Base-by-base conservation (phyloP, 148 eudicot species). In the Silene latifolia region DNA sequence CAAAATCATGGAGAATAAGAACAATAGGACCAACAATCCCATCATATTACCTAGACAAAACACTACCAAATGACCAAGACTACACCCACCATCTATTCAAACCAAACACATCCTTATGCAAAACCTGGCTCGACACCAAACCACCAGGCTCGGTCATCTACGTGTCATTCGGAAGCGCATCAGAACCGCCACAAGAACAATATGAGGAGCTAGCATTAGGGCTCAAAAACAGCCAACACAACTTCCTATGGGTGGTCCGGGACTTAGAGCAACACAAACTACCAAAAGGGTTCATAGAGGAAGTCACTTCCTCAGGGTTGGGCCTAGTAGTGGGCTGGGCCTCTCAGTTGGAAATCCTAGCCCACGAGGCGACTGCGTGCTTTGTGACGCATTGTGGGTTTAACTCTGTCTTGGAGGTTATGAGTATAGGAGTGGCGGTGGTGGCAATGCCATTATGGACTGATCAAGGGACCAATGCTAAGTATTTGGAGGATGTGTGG, bases 11-110 rank as follows among this genome's bases (percentile, higher is more conserved):
- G 82, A 77, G 71, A 60, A 63, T 85, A 54, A 74, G 74, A 8
- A 80, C 89, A 51, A 74, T 90, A 51, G 95, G 95, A 48, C 95
- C 95, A 68, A 87, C 88, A 47, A 58, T 87, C 4, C 92, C 92
- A 65, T 90, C 95, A 18, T 56, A 76, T 51, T 88, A 88, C 79
- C 58, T 87, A n/a, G 90, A 87, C 81, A 80, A 73, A 5, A 74
- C 84, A 42, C 72, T 88, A 29, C 62, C 80, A 72, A 63, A 88
- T 57, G 91, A 88, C 86, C 63, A 8, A 63, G 87, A 80, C 25
- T 90, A 90, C 69, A 83, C 65, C 11, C 76, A 83, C 69, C 81
- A 86, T 7, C 78, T 87, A 15, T 80, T 80, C 81, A 76, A 83
- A 18, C 77, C 86, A 42, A 63, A 83, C 61, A 32, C 80, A 3